Conservation (phyloP, 768 basidiomycete genomes). For the Strobilomyces confusus region DNA sequence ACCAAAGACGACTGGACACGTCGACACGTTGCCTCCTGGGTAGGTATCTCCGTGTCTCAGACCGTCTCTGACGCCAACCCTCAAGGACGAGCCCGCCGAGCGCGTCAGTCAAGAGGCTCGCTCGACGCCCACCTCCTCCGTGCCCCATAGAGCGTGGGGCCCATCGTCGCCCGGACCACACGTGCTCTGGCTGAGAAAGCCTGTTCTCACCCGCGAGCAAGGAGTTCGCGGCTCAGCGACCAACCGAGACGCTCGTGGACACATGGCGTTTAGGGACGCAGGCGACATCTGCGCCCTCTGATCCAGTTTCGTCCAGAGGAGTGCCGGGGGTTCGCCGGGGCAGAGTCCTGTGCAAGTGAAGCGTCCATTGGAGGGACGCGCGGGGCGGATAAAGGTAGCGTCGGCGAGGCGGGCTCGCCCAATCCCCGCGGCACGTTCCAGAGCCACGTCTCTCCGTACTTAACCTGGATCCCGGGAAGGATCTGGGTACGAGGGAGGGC, state of each 20-base stretch:
- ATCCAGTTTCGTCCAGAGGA: accelerated
- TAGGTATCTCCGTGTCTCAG: no score
- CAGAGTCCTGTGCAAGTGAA: slow-evolving; percentile 2
- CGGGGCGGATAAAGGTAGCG: slow-evolving; percentile 13
- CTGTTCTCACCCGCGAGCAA: no score
- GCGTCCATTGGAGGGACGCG: slow-evolving; percentile 3
- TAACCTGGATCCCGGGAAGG: slow-evolving; percentile 16
- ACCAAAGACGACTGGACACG: no score
- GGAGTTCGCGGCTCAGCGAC: no score
- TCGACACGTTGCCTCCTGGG: no score
- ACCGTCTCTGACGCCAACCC: no score
- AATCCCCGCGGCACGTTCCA: slow-evolving; percentile 58
- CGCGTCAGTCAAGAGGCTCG: no score
- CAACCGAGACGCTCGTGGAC: no score
- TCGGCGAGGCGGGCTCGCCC: slow-evolving; percentile 33
- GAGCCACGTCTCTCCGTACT: slow-evolving; percentile 23
- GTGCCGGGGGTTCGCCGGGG: not conserved
- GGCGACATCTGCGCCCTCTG: not conserved
- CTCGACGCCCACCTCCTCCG: not conserved
- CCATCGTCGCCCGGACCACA: not conserved
- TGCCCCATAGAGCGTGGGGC: slow-evolving; percentile 10
- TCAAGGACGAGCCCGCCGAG: not conserved
- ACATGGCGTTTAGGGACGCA: no score
- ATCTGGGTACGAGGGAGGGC: slow-evolving; percentile 43
- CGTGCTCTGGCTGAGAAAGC: slow-evolving; percentile 1